phyloP scores from a whole-genome alignment of 1,139 yeast species.

The Suhomyces yuchorum region DNA sequence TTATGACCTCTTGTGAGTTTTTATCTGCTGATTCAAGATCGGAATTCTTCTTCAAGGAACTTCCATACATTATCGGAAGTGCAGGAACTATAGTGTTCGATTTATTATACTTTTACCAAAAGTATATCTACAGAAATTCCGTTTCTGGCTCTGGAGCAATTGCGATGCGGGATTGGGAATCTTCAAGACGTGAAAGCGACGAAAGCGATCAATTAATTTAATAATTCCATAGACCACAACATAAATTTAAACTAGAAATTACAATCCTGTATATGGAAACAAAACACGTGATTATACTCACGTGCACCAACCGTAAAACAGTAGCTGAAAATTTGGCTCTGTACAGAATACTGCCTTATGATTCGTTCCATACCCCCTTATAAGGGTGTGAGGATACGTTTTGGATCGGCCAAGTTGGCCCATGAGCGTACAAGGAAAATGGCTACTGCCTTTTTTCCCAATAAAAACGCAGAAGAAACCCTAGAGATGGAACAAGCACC shows the following conservation, averaged over 20 bases:
- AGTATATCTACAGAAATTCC: constrained; percentile 36
- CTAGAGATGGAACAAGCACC: neutral
- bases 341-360: neutral
- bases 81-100: constrained; percentile 87
- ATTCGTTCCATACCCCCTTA: neutral
- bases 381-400: neutral
- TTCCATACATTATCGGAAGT: constrained; percentile 84
- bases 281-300: neutral
- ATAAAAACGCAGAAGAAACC: neutral
- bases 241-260: no score
- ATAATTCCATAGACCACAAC: neutral
- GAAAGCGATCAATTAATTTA: constrained; percentile 9
- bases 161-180: constrained; percentile 30
- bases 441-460: constrained; percentile 1
- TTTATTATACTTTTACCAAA: constrained; percentile 70
- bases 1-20: constrained; percentile 55
- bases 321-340: neutral
- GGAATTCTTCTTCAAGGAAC: constrained; percentile 62
- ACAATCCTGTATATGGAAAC: no score
- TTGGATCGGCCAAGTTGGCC: neutral
- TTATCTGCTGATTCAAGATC: constrained; percentile 34
- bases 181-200: constrained; percentile 8
- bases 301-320: neutral
- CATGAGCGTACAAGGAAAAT: neutral
- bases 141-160: constrained; percentile 31